These are phyloP conservation scores for Nakaseomyces glabratus DNA, from an alignment of 1,139 yeast genomes.

Conservation along the genomic window DNA sequence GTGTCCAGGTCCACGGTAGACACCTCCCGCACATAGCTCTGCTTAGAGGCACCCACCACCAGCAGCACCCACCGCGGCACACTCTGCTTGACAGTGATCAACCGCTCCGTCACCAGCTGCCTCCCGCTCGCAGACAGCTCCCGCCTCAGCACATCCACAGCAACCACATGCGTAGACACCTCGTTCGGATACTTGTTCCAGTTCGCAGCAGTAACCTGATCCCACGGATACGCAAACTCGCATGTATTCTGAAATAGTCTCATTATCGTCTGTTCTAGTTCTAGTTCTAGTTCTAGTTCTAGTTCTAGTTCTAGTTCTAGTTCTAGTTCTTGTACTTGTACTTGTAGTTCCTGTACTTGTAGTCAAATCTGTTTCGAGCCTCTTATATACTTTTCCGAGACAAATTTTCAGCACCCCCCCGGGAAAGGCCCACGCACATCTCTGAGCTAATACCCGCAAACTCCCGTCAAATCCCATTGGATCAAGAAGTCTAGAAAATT, in stretches of 20 bases:
- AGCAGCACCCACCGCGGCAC: slow-evolving; percentile 75
- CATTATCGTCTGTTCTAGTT: slow-evolving; percentile 37
- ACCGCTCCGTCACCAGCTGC: slow-evolving; percentile 68
- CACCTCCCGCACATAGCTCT: slow-evolving; percentile 80
- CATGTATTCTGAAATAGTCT: slow-evolving; percentile 66
- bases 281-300: not conserved
- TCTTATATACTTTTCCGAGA: too few species aligned
- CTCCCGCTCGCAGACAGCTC: slow-evolving; percentile 50
- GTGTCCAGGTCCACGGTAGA: slow-evolving; percentile 67
- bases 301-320: too few species aligned
- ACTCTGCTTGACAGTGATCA: slow-evolving; percentile 82
- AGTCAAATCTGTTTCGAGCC: too few species aligned
- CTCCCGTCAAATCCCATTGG: too few species aligned
- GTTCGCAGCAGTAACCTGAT: slow-evolving; percentile 89
- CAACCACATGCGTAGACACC: slow-evolving; percentile 84
- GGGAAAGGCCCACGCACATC: too few species aligned
- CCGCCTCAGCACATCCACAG: slow-evolving; percentile 78
- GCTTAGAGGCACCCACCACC: slow-evolving; percentile 65
- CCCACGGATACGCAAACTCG: slow-evolving; percentile 79
- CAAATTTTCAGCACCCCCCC: too few species aligned
- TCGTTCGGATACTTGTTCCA: slow-evolving; percentile 97
- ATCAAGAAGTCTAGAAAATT: too few species aligned
- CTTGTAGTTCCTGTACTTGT: too few species aligned
- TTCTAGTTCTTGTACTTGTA: too few species aligned
- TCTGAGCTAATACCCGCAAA: too few species aligned